Base-by-base conservation (phyloP, 345 rosid species). In the Salix viminalis region DNA sequence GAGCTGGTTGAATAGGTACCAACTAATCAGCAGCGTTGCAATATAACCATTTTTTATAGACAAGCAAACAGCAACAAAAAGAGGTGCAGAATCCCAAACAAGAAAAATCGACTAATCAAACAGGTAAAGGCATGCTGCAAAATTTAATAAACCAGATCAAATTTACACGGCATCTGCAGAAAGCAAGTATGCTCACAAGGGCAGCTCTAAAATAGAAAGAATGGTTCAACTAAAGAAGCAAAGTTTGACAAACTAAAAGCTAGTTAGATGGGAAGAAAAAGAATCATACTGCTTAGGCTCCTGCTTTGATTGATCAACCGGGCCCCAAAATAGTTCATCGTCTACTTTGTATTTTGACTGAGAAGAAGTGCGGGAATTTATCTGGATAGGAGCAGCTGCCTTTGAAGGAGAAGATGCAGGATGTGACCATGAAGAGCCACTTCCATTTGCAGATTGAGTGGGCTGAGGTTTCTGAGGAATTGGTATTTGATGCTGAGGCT, bases 271-370 rank as follows among this genome's bases (percentile, higher is more conserved):
- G 9, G n/a, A 21, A 50, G 19, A 50, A 21, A 66, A 5, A 66
- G 39, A 7, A 6, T 36, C 92, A 41, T 90, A 95, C 99, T 86
- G 90, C 79, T 90, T 93, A 37, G 89, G 60, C 69, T 90, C 97
- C 79, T 88, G 92, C 84, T 84, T 89, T 60, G 92, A 87, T 67
- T 90, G 96, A 79, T 91, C 97, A 77, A 85, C 26, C 16, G 99
- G 97, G 52, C 99, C 99, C 97, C 98, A 96, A 82, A 96, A 96
- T 48, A 96, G 88, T 80, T 96, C 97, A 72, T 92, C 99, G 69
- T 96, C 97, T 71, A 79, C 97, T 79, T 85, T 89, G 71, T 83
- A 52, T 78, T 90, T 96, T 58, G 88, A 85, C 75, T 88, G 92
- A 69, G 85, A 75, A 79, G 91, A 77, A 77, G 91, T 48, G 44